Evolutionary conservation across 768 basidiomycete species (phyloP), one percentile per base, ranked within the genome.

Genomic region (Suillus luteus): DNA sequence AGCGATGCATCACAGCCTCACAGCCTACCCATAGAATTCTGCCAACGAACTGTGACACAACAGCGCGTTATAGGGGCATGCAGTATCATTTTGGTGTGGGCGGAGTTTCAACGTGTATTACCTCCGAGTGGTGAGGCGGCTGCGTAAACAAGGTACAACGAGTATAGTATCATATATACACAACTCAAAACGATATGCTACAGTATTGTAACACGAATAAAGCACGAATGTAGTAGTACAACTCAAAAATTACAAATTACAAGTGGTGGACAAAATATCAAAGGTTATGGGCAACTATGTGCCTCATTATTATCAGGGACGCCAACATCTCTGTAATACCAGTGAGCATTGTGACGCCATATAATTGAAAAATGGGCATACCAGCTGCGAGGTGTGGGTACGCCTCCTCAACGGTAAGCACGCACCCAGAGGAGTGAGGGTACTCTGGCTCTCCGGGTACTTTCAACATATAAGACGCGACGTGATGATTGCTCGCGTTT

Each of bases 381-480:
- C 89, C 89, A 62, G 79, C 78, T 38, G 83, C 84, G 48, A 89
- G 77, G 59, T 85, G 77, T 2, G 78, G 80, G 60, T 82, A 89
- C 7, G 79, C 77, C 67, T 90, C 89, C 48, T 88, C 86, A 22
- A 91, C 79, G 35, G 83, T 86, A 55, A 91, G 74, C 76, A 84
- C 83, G 64, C 85, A 86, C 1, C 87, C 87, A 2, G 87, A 87
- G 0, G 86, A 87, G 52, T 75, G 70, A 1, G 48, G 54, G 65
- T 88, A 88, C 19, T 77, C 78, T 3, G 86, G 84, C 68, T 88
- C 87, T 35, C 82, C 84, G 0, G 81, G 73, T 17, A 78, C 69
- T 65, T 86, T 87, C 57, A 86, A 79, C 70, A 79, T 81, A 72
- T 90, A 91, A 68, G 82, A 83, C 0, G 89, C 85, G 22, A 90